A percentile compares a stretch with the other conserved stretches of the same genome.
Conservation (phyloP, 352 stramenopile genomes). For the Phytophthora idaei region DNA sequence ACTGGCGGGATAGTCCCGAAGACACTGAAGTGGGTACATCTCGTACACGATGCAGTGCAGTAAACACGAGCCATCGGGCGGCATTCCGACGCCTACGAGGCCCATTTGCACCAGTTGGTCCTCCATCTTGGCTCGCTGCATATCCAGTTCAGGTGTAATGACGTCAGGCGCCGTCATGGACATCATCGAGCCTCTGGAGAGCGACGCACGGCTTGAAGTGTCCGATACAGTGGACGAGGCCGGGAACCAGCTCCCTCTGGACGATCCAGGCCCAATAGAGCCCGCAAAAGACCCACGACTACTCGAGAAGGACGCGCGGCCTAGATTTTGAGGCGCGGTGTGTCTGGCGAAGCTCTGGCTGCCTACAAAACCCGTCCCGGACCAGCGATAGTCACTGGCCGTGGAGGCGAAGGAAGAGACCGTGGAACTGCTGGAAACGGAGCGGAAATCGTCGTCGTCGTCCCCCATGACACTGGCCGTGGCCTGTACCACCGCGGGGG, state of each 20-base stretch:
- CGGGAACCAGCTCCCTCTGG: conserved; percentile 70
- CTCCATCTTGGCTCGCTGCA: conserved; percentile 83
- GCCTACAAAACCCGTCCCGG: conserved; percentile 77
- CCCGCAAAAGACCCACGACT: conserved; percentile 41
- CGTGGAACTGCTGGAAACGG: conserved; percentile 68
- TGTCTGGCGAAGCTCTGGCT: conserved; percentile 65
- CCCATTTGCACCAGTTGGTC: conserved; percentile 63
- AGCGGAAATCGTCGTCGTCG: conserved; percentile 82
- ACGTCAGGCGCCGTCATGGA: conserved; percentile 65
- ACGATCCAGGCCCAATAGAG: conserved; percentile 22
- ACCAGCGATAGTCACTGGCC: conserved; percentile 78
- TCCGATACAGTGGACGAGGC: conserved; percentile 36
- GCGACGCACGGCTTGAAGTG: conserved; percentile 32
- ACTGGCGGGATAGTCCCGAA: conserved; percentile 66
- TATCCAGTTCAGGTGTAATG: conserved; percentile 73
- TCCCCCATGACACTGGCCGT: conserved; percentile 78
- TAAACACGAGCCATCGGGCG: conserved; percentile 79
- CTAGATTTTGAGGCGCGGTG: conserved; percentile 28
- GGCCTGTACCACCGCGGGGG: conserved; percentile 42
- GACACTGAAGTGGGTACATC: conserved; percentile 82
- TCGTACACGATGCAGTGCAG: conserved; percentile 88
- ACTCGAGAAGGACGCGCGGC: conserved; percentile 21
- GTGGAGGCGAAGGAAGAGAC: conserved; percentile 63
- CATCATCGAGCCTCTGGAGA: conserved; percentile 60
- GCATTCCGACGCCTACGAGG: conserved; percentile 80